Percentiles rank a stretch among this genome's conserved stretches.
These are phyloP conservation scores for Primulina tabacum DNA, from an alignment of 257 asterid genomes.

Conservation along the genomic window DNA sequence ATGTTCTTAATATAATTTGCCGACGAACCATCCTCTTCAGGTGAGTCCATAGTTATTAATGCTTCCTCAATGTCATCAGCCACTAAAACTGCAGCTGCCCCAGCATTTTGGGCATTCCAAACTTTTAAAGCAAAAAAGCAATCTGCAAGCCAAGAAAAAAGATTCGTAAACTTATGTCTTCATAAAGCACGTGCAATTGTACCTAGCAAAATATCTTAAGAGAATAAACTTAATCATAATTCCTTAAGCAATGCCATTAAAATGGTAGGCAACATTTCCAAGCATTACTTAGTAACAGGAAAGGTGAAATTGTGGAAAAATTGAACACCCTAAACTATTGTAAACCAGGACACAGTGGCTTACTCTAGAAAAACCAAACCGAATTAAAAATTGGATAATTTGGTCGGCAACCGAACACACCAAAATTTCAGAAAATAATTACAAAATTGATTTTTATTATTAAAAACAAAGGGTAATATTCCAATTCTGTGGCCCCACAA, in stretches of 20 bases:
- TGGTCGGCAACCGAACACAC: too few species aligned
- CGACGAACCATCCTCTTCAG: conserved; percentile 62
- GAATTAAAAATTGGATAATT: too few species aligned
- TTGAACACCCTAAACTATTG: not conserved
- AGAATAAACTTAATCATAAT: conserved; percentile 1
- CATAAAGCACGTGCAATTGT: not conserved
- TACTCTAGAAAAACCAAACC: not conserved
- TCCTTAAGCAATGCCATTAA: not conserved
- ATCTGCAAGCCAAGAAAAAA: conserved; percentile 49
- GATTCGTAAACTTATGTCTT: not conserved
- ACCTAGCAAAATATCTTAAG: conserved; percentile 4
- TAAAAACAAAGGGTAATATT: too few species aligned
- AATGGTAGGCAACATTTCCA: conserved; percentile 6
- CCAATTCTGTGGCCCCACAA: too few species aligned
- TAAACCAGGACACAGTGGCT: not conserved
- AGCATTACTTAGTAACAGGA: not conserved
- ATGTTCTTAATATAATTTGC: conserved; percentile 64
- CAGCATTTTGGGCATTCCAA: conserved; percentile 96
- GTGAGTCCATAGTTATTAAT: conserved; percentile 87
- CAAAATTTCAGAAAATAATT: too few species aligned
- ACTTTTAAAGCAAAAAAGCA: conserved; percentile 89
- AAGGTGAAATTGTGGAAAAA: not conserved
- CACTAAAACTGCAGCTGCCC: conserved; percentile 93
- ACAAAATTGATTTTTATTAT: too few species aligned
- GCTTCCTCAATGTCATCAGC: conserved; percentile 69